A percentile compares a stretch with the other conserved stretches of the same genome.
These are phyloP conservation scores for Erythrophleum fordii DNA, from an alignment of 306 rosid species.

Conservation along the genomic window DNA sequence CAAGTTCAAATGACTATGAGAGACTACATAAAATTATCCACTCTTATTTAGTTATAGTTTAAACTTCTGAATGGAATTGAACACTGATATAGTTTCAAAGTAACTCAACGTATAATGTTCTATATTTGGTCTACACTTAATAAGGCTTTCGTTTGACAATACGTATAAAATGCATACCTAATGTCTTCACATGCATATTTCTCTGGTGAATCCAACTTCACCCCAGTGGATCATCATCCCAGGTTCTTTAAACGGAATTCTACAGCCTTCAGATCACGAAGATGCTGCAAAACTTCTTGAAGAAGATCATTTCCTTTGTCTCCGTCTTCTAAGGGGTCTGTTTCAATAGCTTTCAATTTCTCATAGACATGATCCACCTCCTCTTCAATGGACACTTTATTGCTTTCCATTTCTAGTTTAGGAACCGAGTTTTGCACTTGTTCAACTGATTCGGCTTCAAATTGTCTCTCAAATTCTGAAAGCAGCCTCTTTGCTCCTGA, in stretches of 20 bases:
- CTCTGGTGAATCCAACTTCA: slow-evolving; percentile 39
- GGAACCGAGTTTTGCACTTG: slow-evolving; percentile 39
- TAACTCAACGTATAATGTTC: too few relatives aligned
- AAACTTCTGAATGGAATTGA: too few relatives aligned
- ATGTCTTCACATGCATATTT: slow-evolving; percentile 21
- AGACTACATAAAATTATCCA: too few relatives aligned
- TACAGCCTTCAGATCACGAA: slow-evolving; percentile 66
- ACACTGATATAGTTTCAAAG: too few relatives aligned
- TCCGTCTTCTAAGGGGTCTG: slow-evolving; percentile 68
- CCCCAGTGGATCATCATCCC: too few relatives aligned
- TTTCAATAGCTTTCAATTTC: slow-evolving; percentile 72
- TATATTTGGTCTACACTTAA: too few relatives aligned
- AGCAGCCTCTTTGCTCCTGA: slow-evolving; percentile 71
- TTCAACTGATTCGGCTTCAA: slow-evolving; percentile 41
- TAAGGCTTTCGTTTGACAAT: too few relatives aligned
- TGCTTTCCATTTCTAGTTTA: slow-evolving; percentile 43
- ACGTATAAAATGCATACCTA: slow-evolving; percentile 29
- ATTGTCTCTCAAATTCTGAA: slow-evolving; percentile 50
- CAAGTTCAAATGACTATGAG: too few relatives aligned
- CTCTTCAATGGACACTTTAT: slow-evolving; percentile 57
- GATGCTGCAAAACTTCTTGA: slow-evolving; percentile 74
- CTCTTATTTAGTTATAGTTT: too few relatives aligned
- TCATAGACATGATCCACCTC: slow-evolving; percentile 79
- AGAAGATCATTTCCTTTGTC: slow-evolving; percentile 69
- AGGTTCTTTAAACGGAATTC: slow-evolving; percentile 53